phyloP scores from a whole-genome alignment of 1,284 basidiomycete genomes.

The Apiotrichum mycotoxinovorans region DNA sequence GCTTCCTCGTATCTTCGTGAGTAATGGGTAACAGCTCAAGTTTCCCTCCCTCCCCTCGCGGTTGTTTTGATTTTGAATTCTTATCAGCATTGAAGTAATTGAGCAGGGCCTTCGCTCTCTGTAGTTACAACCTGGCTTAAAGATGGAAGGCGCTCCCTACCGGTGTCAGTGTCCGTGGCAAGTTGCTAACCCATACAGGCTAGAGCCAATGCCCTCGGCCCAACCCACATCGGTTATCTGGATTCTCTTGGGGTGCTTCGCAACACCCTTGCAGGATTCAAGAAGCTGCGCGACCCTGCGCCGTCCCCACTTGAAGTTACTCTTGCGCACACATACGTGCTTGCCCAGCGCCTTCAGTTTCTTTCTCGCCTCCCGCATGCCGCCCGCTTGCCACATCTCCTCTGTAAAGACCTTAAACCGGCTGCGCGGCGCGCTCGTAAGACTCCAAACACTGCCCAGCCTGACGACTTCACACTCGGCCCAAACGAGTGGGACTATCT shows the following conservation, averaged over 20 bases:
- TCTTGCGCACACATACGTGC: slow-evolving; percentile 15
- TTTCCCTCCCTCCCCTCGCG: too few species aligned
- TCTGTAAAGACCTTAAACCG: slow-evolving; percentile 5
- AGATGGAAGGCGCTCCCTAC: too few species aligned
- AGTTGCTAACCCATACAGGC: slow-evolving; percentile 1
- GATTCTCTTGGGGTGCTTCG: slow-evolving; percentile 11
- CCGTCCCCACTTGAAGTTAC: slow-evolving; percentile 17
- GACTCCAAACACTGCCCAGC: background rate
- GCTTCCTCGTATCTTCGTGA: slow-evolving; percentile 25
- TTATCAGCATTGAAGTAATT: too few species aligned
- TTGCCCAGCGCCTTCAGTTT: slow-evolving; percentile 14
- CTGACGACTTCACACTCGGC: slow-evolving; percentile 16
- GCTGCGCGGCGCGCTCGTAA: background rate
- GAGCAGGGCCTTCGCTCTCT: too few species aligned
- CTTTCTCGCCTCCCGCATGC: slow-evolving; percentile 14
- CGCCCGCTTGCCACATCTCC: slow-evolving; percentile 7
- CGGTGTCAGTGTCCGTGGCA: too few species aligned
- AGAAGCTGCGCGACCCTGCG: slow-evolving; percentile 4
- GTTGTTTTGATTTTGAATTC: too few species aligned
- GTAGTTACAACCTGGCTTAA: too few species aligned
- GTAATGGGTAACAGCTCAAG: too few species aligned
- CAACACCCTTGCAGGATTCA: slow-evolving; percentile 5
- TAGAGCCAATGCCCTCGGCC: slow-evolving; percentile 9
- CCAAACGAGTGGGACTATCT: slow-evolving; percentile 11
- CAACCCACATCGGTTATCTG: slow-evolving; percentile 20